These are phyloP conservation scores for Emergomyces pasteurianus DNA, from an alignment of 2,329 filamentous ascomycete genomes.

Conservation along the genomic window DNA sequence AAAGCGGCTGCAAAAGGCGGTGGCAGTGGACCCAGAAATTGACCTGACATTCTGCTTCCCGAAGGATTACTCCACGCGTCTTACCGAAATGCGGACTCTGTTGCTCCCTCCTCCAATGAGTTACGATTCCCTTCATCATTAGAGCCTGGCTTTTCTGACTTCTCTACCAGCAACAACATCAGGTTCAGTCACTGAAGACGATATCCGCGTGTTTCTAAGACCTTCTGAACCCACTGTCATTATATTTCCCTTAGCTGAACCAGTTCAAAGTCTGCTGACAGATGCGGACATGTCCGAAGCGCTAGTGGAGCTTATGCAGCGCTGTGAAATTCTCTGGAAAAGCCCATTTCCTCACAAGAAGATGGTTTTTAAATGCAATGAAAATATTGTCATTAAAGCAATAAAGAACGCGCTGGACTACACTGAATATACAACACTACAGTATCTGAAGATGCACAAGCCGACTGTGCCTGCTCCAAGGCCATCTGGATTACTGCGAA, in stretches of 20 bases:
- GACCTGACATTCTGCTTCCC: conserved; percentile 14
- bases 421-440: conserved; percentile 18
- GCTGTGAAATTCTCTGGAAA: conserved; percentile 15
- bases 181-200: conserved; percentile 7
- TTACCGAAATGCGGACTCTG: conserved; percentile 9
- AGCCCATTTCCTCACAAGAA: conserved; percentile 13
- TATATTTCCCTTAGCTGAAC: conserved; percentile 10
- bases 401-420: conserved; percentile 12
- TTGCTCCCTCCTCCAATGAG: background rate
- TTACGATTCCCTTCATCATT: conserved; percentile 5
- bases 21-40: conserved; percentile 14
- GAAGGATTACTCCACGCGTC: conserved; percentile 11
- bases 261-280: conserved; percentile 9
- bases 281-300: conserved; percentile 7
- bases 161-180: conserved; percentile 3
- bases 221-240: conserved; percentile 8
- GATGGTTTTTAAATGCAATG: conserved; percentile 13
- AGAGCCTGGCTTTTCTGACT: conserved; percentile 1
- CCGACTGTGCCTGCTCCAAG: conserved; percentile 13
- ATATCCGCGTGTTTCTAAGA: conserved; percentile 11
- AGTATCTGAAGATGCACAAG: conserved; percentile 14
- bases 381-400: conserved; percentile 14
- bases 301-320: conserved; percentile 9
- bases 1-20: conserved; percentile 13
- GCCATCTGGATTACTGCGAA: conserved; percentile 12